These are phyloP conservation scores for Eucalyptus virginea DNA, from an alignment of 345 rosid genomes.

Conservation along the genomic window DNA sequence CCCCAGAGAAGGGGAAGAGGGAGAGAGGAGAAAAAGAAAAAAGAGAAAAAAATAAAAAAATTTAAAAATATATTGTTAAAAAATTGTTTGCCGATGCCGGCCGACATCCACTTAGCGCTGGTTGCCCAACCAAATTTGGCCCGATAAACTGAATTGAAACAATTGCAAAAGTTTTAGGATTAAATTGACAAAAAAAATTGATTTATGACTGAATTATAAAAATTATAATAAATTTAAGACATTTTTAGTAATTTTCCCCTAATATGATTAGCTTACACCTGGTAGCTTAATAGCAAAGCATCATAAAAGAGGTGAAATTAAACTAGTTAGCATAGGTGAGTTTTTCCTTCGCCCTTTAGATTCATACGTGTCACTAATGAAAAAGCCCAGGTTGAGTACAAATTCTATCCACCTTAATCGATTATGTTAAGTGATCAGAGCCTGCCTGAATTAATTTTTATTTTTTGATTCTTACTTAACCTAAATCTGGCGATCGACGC, in stretches of 20 bases:
- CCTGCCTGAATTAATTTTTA: background rate
- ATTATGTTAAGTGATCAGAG: background rate
- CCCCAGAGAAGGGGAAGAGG: accelerated
- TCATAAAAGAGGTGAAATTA: background rate
- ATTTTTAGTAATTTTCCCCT: too few species aligned
- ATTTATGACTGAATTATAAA: too few species aligned
- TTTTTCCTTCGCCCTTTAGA: background rate
- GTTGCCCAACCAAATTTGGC: accelerated
- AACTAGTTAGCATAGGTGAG: background rate
- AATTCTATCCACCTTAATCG: background rate
- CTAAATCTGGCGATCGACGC: background rate
- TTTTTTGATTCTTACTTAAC: background rate
- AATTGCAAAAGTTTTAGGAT: accelerated
- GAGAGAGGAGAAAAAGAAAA: accelerated
- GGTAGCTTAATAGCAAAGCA: background rate
- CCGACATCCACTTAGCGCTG: accelerated
- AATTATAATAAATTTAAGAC: too few species aligned
- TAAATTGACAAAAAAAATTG: accelerated
- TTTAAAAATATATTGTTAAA: too few species aligned
- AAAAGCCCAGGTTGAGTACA: background rate
- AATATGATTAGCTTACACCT: background rate
- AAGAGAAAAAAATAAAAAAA: too few species aligned
- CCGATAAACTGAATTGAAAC: accelerated
- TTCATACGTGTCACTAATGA: background rate
- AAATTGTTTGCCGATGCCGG: accelerated